Base-by-base conservation (phyloP, 1,139 yeast species). In the Scheffersomyces lignicola region DNA sequence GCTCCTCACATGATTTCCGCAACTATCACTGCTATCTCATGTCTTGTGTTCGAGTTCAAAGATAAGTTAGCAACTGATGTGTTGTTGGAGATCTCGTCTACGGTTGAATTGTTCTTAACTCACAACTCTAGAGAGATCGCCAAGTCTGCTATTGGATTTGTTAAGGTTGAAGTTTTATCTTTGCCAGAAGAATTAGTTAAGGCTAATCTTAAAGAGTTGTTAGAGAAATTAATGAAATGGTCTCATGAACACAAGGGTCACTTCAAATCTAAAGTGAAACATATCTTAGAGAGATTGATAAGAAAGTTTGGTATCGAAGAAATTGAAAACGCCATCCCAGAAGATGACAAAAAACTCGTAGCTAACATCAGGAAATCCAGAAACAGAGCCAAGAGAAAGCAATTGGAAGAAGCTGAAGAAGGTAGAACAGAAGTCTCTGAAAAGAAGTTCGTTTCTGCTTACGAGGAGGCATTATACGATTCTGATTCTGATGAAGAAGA, bases 1-100 rank as follows among this genome's bases (percentile, higher is more conserved):
- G 77, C 94, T 27, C 92, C 95, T 21, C 96, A 90, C 60, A 90
- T 90, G 96, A 85, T 92, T 32, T 86, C 96, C 51, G 97, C 97
- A 12, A 83, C 97, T 11, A 81, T 94, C 46, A 88, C 96, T 7
- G 95, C 96, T 0, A 71, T 92, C 37, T 82, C 96, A 28, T 82
- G 97, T 54, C 69, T 90, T 35, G 74, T 92, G 29, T 92, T 80
- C 58, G 97, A 92, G 60, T 94, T 88, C 66, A 83, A 84, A 51
- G 76, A 76, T 38, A 65, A 69, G 31, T 62, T 84, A 47, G 73
- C 79, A 13, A 48, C 73, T 38, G 76, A 78, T 33, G 69, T 78
- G 15, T 65, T 89, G 35, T 58, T 77, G 45, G 97, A 90, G 54
- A 72, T 92, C 35, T 77, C 89, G 16, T 80, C 88, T n/a, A 88